Evolutionary conservation across 306 rosid species (phyloP).

Genomic region (Purshia tridentata): DNA sequence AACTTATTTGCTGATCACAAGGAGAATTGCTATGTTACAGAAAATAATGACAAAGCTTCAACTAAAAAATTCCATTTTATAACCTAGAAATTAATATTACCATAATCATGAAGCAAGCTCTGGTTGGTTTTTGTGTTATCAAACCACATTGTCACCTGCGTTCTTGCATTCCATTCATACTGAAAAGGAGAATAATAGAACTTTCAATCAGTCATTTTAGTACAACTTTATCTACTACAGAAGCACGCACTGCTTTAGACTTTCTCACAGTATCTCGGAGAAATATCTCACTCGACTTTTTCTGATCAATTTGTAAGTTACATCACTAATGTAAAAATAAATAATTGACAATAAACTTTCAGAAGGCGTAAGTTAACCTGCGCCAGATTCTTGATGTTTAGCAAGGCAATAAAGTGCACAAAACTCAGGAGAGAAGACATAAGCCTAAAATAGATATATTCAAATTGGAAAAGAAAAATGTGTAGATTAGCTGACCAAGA

Average conservation of each 20-base stretch:
- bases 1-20: conserved; percentile 65
- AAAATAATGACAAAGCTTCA: conserved; percentile 15
- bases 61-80: background rate
- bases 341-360: background rate
- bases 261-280: background rate
- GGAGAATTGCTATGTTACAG: background rate
- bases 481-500: conserved; percentile 10
- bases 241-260: background rate
- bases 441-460: background rate
- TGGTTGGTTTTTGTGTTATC: conserved; percentile 66
- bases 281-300: background rate
- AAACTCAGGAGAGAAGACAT: background rate
- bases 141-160: conserved; percentile 94
- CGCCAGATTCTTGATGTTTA: background rate
- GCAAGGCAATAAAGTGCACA: background rate
- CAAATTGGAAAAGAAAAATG: background rate
- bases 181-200: conserved; percentile 31
- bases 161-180: conserved; percentile 98
- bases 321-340: no score
- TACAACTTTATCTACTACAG: background rate
- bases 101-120: conserved; percentile 91
- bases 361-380: background rate
- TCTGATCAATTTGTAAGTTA: background rate
- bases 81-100: conserved; percentile 37
- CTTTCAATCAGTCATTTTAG: background rate